These are phyloP conservation scores for Clavariopsis aquatica DNA, from an alignment of 495 filamentous ascomycete genomes.

Conservation along the genomic window DNA sequence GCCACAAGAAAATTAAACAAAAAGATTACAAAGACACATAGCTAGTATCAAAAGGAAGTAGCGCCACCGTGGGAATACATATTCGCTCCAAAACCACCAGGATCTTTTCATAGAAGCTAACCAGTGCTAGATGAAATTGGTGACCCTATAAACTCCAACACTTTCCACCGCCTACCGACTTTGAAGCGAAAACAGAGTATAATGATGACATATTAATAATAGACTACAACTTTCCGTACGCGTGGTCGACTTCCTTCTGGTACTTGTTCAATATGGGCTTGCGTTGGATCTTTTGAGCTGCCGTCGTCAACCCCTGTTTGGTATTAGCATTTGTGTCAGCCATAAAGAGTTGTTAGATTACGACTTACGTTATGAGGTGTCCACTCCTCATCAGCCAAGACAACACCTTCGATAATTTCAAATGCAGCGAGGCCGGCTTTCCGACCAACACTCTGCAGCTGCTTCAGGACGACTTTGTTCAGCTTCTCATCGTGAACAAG, in stretches of 20 bases:
- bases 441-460: constrained; percentile 74
- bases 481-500: constrained; percentile 84
- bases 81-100: not conserved
- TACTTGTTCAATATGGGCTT: constrained; percentile 66
- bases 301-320: constrained; percentile 62
- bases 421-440: constrained; percentile 77
- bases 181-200: not conserved
- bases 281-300: constrained; percentile 77
- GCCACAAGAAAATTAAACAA: not conserved
- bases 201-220: not conserved
- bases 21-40: not conserved
- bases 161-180: not conserved
- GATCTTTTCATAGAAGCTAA: not conserved
- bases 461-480: constrained; percentile 72
- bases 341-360: not conserved
- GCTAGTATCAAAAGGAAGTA: not conserved
- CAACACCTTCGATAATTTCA: constrained; percentile 91
- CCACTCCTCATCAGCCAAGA: constrained; percentile 95
- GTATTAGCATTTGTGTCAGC: constrained; percentile 39
- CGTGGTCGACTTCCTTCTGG: constrained; percentile 63
- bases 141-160: not conserved
- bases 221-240: constrained; percentile 46
- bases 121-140: not conserved
- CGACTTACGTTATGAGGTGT: constrained; percentile 88
- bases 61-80: not conserved